Base-by-base conservation (phyloP, 305 asterid species). In the Fraxinus xanthoxyloides region DNA sequence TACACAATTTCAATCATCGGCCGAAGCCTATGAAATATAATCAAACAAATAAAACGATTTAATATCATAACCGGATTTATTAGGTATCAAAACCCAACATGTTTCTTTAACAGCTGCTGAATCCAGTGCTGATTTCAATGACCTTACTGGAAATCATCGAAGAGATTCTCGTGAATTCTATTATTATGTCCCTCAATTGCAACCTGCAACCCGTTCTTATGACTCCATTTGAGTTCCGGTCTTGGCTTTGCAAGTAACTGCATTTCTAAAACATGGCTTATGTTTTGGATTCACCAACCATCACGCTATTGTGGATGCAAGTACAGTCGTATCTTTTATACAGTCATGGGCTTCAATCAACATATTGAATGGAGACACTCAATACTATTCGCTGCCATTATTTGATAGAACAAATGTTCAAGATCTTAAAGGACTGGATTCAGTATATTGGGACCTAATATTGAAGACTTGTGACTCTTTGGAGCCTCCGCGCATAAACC, bases 301-400 rank as follows among this genome's bases (percentile, higher is more conserved):
- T 5, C 90, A 85, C 73, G 86, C 40, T 24, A 79, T 83, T 17
- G 86, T 85, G 28, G 90, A 87, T 72, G 90, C 86, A 5, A 73
- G 82, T 4, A 75, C 79, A 32, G 32, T 81, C 0, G 76, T 38
- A 1, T 59, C 34, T 9, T 87, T 87, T 79, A 54, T 85, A 75
- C 83, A 75, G 35, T 81, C 85, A 17, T 87, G 90, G 90, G 72
- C 86, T 28, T 63, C 80, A 13, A 82, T 84, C 19, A 77, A 84
- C 70, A 80, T 38, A 85, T 56, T 12, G 9, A 86, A 83, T n/a
- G 85, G 80, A 15, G 82, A 78, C 36, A 70, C 26, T 3, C 79
- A 76, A 12, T 75, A 46, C 72, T 38, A 76, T 67, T 74, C 72
- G 46, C 80, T 77, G 51, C 85, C 87, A 10, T 4, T 74, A 54